Evolutionary conservation across 345 rosid species (phyloP), one percentile per base, ranked within the genome.

Genomic region (Kernera saxatilis): DNA sequence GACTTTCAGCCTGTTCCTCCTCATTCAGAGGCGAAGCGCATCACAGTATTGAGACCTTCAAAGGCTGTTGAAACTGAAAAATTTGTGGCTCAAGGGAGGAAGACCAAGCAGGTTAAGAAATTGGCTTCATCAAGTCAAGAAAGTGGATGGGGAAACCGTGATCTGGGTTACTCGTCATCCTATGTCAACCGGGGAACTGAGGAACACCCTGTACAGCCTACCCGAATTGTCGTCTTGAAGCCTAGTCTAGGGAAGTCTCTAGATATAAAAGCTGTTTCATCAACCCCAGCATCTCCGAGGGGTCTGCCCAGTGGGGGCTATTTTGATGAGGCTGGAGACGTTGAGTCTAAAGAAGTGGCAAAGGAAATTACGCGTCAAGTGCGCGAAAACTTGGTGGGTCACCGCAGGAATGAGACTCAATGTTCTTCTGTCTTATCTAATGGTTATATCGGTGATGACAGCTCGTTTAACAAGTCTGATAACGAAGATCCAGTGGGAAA

Each of bases 31-130:
- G 86, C 87, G 15, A 92, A 87, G 72, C 88, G 86, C 55, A 95
- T 95, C 58, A 88, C 97, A 57, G 88, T 95, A 57, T 88, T 92
- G 65, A 92, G 80, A 82, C 98, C 99, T 73, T 82, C 96, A 0
- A 92, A 88, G 80, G 70, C 82, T 73, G 81, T 83, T 71, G 92
- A 86, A 74, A 77, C 75, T 56, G 88, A 83, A 17, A 89, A 80
- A 46, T 61, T 68, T 69, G 71, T 75, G 22, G 83, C 61, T 51
- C 67, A 72, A 30, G 78, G 76, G 74, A 83, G 81, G 73, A 86
- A 77, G 82, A 67, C 82, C 67, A 82, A 80, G 54, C 81, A 65
- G 60, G 36, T 64, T 25, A 92, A 80, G 76, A 87, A 69, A 57
- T 57, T 80, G 37, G 67, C 62, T 39, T 84, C 74, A 26, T 71